Base-by-base conservation (phyloP, 2,329 filamentous ascomycete genomes). In the Fusarium napiforme region DNA sequence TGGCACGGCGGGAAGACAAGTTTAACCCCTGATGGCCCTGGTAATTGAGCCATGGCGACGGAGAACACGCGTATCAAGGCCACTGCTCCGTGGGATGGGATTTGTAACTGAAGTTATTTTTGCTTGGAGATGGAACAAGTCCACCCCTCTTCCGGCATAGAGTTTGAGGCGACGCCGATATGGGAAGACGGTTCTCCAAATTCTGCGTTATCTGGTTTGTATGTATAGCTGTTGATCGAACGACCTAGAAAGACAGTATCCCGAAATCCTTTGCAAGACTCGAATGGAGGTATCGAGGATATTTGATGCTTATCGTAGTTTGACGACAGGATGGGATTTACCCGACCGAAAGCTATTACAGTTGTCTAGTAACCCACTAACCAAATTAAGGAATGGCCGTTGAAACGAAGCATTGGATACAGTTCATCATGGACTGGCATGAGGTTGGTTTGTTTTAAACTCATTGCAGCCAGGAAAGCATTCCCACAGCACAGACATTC, bases 1-100 rank as follows among this genome's bases (percentile, higher is more conserved):
- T 75, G 72, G 72, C 69, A 43, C 56, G 60, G 42, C 72, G 60
- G 55, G 55, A 70, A 59, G 69, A 72, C 66, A 49, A 58, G 55
- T 67, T 70, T 69, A 60, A 52, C 65, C 68, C 72, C 62, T 72
- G 69, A 60, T 49, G 43, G 60, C 58, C 68, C 61, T 75, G 46
- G 64, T n/a, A 72, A 60, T 47, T 34, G 50, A 60, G 64, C 55
- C 46, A 74, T 59, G 39, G 53, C 67, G 53, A 46, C 37, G 64
- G 68, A 60, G 53, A 57, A 61, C 37, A 60, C 60, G 64, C 71
- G 60, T 74, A 74, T 57, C 47, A 50, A 71, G 59, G 39, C n/a
- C 28, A 45, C 39, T 36, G 23, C 40, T 37, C 71, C 47, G 39
- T 71, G 37, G 58, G 61, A 67, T 70, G 61, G 61, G 55, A 67